phyloP scores from a whole-genome alignment of 352 stramenopile genomes.

The Pythium insidiosum region DNA sequence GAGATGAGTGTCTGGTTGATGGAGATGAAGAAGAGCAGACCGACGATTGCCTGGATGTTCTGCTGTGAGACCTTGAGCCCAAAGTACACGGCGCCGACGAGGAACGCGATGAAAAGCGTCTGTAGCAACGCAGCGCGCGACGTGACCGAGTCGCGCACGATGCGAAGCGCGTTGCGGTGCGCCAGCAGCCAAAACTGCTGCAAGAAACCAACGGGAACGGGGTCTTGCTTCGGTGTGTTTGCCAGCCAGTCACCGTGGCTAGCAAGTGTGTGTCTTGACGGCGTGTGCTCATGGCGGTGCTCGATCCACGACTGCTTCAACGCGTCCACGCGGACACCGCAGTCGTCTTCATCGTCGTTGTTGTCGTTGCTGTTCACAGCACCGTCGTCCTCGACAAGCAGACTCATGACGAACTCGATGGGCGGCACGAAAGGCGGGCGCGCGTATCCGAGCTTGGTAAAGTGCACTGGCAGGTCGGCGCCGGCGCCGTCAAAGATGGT shows the following conservation, averaged over 20 bases:
- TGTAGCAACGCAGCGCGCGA: constrained; percentile 16
- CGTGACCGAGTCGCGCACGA: constrained; percentile 21
- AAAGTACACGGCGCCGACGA: constrained; percentile 40
- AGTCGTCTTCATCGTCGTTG: constrained; percentile 23
- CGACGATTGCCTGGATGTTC: constrained; percentile 30
- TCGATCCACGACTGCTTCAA: constrained; percentile 36
- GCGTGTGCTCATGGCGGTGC: not conserved
- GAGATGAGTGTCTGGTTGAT: constrained; percentile 30
- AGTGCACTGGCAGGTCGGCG: constrained; percentile 40
- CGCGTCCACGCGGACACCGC: constrained; percentile 12
- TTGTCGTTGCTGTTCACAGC: too few relatives aligned
- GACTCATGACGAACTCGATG: constrained; percentile 55
- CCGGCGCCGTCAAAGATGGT: constrained; percentile 52
- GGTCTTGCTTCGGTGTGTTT: too few relatives aligned
- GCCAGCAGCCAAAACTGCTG: constrained; percentile 17
- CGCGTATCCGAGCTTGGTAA: constrained; percentile 32
- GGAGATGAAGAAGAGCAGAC: constrained; percentile 33
- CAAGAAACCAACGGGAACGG: not conserved
- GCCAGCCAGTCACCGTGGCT: too few relatives aligned
- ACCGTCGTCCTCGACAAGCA: constrained; percentile 37
- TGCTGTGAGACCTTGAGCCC: constrained; percentile 28
- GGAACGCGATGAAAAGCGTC: constrained; percentile 27
- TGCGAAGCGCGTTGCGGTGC: constrained; percentile 13
- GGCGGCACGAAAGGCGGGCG: constrained; percentile 54
- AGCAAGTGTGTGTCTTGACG: too few relatives aligned